phyloP scores from a whole-genome alignment of 2,329 filamentous ascomycete genomes.

The Chaetomium sp. region DNA sequence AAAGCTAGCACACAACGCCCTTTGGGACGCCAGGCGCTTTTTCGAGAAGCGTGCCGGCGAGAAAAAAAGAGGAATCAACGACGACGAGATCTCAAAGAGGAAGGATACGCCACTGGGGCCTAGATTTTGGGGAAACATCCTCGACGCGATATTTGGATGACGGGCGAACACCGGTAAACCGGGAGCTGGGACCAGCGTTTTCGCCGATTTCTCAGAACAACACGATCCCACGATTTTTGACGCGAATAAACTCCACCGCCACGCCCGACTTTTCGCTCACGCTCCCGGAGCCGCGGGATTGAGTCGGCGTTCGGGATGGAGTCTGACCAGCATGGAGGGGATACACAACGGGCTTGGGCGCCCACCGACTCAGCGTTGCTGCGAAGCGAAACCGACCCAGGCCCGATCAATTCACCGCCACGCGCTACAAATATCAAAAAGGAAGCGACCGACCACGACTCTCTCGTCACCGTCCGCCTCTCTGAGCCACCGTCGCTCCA shows the following conservation, averaged over 20 bases:
- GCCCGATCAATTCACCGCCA: constrained; percentile 15
- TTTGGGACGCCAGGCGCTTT: constrained; percentile 11
- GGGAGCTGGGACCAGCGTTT: neutral
- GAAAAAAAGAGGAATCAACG: neutral
- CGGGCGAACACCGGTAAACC: neutral
- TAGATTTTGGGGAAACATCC: too few relatives aligned
- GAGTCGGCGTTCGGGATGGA: constrained; percentile 24
- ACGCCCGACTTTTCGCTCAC: neutral
- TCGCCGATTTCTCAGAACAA: neutral
- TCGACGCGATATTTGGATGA: too few relatives aligned
- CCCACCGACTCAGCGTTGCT: constrained; percentile 7
- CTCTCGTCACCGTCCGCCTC: constrained; percentile 61
- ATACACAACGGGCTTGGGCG: constrained; percentile 9
- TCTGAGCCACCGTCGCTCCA: constrained; percentile 43
- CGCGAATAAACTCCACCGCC: constrained; percentile 4
- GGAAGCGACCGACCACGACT: constrained; percentile 40
- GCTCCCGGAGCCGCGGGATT: neutral
- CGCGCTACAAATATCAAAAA: constrained; percentile 15
- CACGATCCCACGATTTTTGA: neutral
- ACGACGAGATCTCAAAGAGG: neutral
- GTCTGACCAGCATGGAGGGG: constrained; percentile 19
- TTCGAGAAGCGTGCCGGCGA: constrained; percentile 6
- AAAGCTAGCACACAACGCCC: constrained; percentile 13
- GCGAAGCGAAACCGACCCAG: constrained; percentile 7
- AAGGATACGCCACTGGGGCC: too few relatives aligned